Evolutionary conservation across 768 basidiomycete genomes (phyloP), one percentile per base, ranked within the genome.

Genomic region (Trametes coccinea): DNA sequence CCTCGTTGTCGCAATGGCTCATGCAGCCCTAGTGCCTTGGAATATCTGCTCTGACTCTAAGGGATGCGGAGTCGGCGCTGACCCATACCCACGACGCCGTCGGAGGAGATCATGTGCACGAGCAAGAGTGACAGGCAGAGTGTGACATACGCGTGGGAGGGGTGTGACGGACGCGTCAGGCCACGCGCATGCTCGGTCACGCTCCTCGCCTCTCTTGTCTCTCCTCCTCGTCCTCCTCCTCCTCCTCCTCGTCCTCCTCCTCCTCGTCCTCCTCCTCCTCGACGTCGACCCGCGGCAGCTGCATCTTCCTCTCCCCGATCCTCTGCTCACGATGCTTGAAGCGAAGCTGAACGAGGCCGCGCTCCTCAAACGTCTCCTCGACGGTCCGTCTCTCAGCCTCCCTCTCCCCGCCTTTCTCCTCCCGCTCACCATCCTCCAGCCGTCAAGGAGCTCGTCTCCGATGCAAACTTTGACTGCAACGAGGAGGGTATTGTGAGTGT

Each of bases 391-490:
- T 27, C 27, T 40, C 29, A n/a, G n/a, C n/a, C n/a, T n/a, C n/a
- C n/a, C n/a, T n/a, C 40, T 30, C n/a, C 41, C 39, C 17, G 40
- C 43, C 61, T 44, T 17, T 45, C 39, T 48, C 45, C 29, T 2
- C 11, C n/a, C 14, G 14, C 39, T 52, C 45, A 52, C 53, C 27
- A 2, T n/a, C 37, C 46, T 44, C 29, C 46, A 98, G 96, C 95
- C 57, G 86, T 98, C 84, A 98, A 97, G 76, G 97, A 98, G 73
- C 87, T 98, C 49, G 95, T 99, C 49, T 87, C 93, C 5, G 97
- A 98, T 72, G 95, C 94, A 72, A 98, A 98, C 76, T 97, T 98
- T 69, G 92, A 96, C 71, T 98, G 96, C 75, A 92, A 87, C 63
- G 96, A 99, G 66, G 93, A 95, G 66, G 97, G 95, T 37, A 89